Evolutionary conservation across 2,329 filamentous ascomycete species (phyloP), one percentile per base, ranked within the genome.

Genomic region (Fusarium transvaalense): DNA sequence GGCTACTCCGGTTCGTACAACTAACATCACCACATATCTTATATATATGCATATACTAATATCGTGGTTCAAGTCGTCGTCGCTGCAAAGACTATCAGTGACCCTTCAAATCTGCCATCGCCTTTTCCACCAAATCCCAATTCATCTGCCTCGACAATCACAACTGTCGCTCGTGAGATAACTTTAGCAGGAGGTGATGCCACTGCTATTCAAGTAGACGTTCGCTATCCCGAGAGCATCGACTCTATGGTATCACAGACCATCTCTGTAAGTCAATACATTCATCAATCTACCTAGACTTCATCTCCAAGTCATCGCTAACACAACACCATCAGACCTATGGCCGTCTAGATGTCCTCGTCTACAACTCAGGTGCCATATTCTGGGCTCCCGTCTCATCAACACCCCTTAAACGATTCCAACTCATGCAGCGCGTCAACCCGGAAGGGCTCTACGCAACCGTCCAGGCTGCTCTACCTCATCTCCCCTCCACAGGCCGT

Each of bases 281-380:
- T 17, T 14, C 13, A 31, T 10, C 9, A 21, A 31, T 39, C 8
- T 39, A 35, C 29, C 27, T 25, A 25, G 23, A n/a, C 23, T 25
- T 25, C 23, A n/a, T 25, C 23, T 31, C 48, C 6, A 17, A 27
- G 5, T 2, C 32, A 39, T 14, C 12, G 5, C 37, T 54, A 45
- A 27, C 52, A 61, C 42, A 32, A 56, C 25, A 48, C 5, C 8
- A 14, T 42, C 46, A 87, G 72, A 82, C 78, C 6, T 90, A 91
- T 72, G 84, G 85, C 42, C 86, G 85, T 23, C 81, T 97, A 5
- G 92, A 96, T 75, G 90, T 91, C 1, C 79, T 97, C 4, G 78
- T 96, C 48, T 97, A 97, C 82, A 97, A 96, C 77, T 89, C 90
- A 0, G 93, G 93, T 39, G 93, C 93, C 4, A 94, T 97, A 69